Base-by-base conservation (phyloP, 305 asterid species). In the Fraxinus dipetala region DNA sequence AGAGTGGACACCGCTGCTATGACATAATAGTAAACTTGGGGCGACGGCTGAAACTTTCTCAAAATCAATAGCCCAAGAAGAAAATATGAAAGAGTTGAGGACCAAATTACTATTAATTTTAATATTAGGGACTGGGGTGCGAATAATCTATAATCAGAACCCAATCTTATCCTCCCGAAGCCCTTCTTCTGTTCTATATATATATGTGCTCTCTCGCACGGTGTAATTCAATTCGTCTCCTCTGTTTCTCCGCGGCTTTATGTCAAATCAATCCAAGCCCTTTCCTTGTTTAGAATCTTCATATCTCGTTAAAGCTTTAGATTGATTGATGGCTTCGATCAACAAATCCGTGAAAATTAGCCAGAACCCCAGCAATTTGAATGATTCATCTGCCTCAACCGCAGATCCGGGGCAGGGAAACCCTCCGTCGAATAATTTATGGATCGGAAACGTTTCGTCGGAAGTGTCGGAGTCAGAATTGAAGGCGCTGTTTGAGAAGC, bases 391-490 rank as follows among this genome's bases (percentile, higher is more conserved):
- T 13, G 73, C 9, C 10, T 65, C 65, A 81, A 76, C 74, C 83
- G 79, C 76, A 75, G 89, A 81, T 73, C 82, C 48, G 38, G 80
- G 78, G 70, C 83, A 84, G 75, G 83, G 79, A 70, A 89, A 87
- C 35, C 92, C 90, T 54, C 93, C 97, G 72, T 91, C 99, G 51
- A 92, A 91, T 67, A 96, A 90, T 79, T 85, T 96, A 1, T 96
- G 99, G 99, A 91, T 96, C 75, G 99, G 99, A 0, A 96, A 92
- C 83, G 85, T 96, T 72, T 75, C 93, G 6, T 79, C 89, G 1
- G 98, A 89, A 24, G 97, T 92, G 1, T 89, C 87, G 63, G 98
- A 96, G 28, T 31, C 95, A 4, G 97, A 96, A 13, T 76, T 96
- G 78, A 88, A 84, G 77, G 85, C 88, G 18, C 75, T 94, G 51